phyloP scores from a whole-genome alignment of 352 stramenopile species.

The Elongisporangium undulatum region DNA sequence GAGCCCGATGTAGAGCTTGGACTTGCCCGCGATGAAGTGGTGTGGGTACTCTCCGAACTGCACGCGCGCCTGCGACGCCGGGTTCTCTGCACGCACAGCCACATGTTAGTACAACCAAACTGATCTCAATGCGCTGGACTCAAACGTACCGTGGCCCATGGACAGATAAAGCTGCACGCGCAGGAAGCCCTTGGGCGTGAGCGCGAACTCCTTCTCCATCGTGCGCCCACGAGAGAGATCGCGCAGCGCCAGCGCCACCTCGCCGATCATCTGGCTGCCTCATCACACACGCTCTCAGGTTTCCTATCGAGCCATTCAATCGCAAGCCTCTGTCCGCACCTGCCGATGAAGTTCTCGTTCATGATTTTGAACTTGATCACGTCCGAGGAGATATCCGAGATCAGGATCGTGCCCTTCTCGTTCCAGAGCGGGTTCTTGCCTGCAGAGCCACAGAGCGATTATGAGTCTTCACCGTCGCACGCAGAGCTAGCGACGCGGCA shows the following conservation, averaged over 20 bases:
- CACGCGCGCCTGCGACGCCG: slow-evolving; percentile 47
- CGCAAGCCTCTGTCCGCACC: slow-evolving; percentile 20
- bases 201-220: slow-evolving; percentile 77
- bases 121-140: not conserved
- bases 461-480: slow-evolving; percentile 1
- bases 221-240: slow-evolving; percentile 68
- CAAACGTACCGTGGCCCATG: slow-evolving; percentile 47
- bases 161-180: slow-evolving; percentile 70
- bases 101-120: not conserved
- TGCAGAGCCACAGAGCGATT: slow-evolving; percentile 9
- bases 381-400: slow-evolving; percentile 61
- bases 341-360: slow-evolving; percentile 81
- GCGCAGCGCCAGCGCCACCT: slow-evolving; percentile 60
- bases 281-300: not conserved
- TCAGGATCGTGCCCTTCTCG: slow-evolving; percentile 65
- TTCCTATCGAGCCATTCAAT: not conserved
- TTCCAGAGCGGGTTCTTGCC: slow-evolving; percentile 67
- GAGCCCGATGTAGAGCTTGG: slow-evolving; percentile 65
- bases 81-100: slow-evolving; percentile 44
- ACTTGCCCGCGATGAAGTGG: slow-evolving; percentile 71
- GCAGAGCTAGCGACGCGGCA: not conserved
- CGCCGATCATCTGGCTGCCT: slow-evolving; percentile 59
- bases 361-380: slow-evolving; percentile 65
- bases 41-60: slow-evolving; percentile 71
- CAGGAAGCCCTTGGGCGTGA: slow-evolving; percentile 65